These are phyloP conservation scores for Meyerozyma guilliermondii DNA, from an alignment of 1,139 yeast genomes.

Conservation along the genomic window DNA sequence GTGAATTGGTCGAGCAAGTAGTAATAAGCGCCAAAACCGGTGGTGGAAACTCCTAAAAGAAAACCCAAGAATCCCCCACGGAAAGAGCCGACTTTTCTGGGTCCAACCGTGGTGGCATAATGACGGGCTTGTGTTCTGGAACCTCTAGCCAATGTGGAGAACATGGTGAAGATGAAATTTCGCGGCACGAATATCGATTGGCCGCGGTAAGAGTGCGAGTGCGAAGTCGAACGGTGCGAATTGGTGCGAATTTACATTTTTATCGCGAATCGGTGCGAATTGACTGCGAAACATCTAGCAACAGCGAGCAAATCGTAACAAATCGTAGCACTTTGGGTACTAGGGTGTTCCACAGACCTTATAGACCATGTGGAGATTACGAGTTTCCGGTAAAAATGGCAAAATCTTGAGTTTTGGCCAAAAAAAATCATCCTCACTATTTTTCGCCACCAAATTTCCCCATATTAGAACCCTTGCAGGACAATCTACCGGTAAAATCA, in stretches of 20 bases:
- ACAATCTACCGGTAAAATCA: background rate
- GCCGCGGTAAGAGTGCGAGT: too few relatives aligned
- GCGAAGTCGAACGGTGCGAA: too few relatives aligned
- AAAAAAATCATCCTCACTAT: too few relatives aligned
- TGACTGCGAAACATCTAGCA: too few relatives aligned
- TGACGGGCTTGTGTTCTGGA: slow-evolving; percentile 1
- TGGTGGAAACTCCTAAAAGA: slow-evolving; percentile 66
- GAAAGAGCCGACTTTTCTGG: slow-evolving; percentile 50
- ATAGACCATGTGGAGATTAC: background rate
- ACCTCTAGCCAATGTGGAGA: slow-evolving; percentile 1
- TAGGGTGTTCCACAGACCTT: too few relatives aligned
- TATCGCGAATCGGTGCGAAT: too few relatives aligned
- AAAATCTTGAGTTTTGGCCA: background rate
- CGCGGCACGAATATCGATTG: too few relatives aligned
- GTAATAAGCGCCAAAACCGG: slow-evolving; percentile 74
- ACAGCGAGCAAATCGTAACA: too few relatives aligned
- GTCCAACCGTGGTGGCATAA: slow-evolving; percentile 16
- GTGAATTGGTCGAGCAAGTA: slow-evolving; percentile 77
- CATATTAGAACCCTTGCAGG: background rate
- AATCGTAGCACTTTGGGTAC: too few relatives aligned
- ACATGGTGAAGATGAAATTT: background rate
- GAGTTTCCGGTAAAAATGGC: background rate
- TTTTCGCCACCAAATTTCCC: too few relatives aligned
- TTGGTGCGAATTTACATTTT: too few relatives aligned
- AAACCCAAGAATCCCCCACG: slow-evolving; percentile 74